These are phyloP conservation scores for Colletotrichum gigasporum DNA, from an alignment of 2,329 filamentous ascomycete genomes.

Conservation along the genomic window DNA sequence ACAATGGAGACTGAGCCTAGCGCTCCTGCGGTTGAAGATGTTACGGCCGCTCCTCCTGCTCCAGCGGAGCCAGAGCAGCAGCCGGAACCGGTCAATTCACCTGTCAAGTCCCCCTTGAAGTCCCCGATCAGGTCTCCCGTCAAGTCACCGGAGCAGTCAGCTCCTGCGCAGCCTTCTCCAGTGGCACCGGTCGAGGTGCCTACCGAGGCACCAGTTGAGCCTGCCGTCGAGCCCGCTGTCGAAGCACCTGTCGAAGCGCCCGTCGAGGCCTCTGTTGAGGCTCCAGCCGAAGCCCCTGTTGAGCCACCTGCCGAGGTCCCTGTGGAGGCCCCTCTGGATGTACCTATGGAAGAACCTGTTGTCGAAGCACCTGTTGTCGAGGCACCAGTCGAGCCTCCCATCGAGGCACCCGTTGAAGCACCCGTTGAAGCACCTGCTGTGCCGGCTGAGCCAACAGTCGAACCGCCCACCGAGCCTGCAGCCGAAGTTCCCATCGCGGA, in stretches of 20 bases:
- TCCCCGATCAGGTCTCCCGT: constrained; percentile 8
- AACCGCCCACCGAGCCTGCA: not conserved
- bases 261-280: not conserved
- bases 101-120: constrained; percentile 9
- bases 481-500: constrained; percentile 4
- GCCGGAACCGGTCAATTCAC: constrained; percentile 1
- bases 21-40: not conserved
- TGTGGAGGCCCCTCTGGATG: not conserved
- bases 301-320: not conserved
- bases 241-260: not conserved
- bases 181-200: not conserved
- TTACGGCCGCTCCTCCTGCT: not conserved
- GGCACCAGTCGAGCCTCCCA: not conserved
- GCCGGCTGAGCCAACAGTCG: too few species aligned
- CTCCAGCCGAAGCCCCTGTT: not conserved
- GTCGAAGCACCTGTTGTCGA: not conserved
- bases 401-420: not conserved
- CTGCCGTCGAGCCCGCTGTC: not conserved
- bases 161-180: not conserved
- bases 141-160: not conserved
- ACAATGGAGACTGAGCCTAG: constrained; percentile 1
- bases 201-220: not conserved
- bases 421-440: not conserved
- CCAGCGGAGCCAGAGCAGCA: not conserved
- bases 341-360: not conserved